A percentile compares a stretch with the other conserved stretches of the same genome.
These are phyloP conservation scores for Arthrobotrys sinensis DNA, from an alignment of 2,329 filamentous ascomycete genomes.

Conservation along the genomic window DNA sequence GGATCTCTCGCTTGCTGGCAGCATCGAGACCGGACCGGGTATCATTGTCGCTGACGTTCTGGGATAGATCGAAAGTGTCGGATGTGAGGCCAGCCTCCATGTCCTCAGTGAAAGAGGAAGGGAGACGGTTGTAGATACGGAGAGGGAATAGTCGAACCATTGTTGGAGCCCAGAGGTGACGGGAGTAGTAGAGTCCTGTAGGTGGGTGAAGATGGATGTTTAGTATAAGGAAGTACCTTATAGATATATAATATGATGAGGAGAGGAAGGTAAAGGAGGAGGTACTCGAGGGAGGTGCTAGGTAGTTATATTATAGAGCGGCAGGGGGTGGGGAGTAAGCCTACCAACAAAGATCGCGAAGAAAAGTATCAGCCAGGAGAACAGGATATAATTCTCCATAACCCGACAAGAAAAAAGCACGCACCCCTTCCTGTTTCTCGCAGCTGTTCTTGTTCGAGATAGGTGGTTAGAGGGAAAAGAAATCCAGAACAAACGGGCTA, in stretches of 20 bases:
- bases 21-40: constrained; percentile 85
- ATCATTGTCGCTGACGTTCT: constrained; percentile 86
- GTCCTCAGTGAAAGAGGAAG: constrained; percentile 83
- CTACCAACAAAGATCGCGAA: constrained; percentile 60
- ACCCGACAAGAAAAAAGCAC: constrained; percentile 32
- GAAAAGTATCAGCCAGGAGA: constrained; percentile 60
- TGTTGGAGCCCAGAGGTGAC: constrained; percentile 80
- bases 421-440: constrained; percentile 22
- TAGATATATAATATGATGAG: constrained; percentile 4
- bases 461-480: constrained; percentile 32
- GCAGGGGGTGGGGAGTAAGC: constrained; percentile 18
- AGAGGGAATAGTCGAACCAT: constrained; percentile 74
- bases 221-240: constrained; percentile 14
- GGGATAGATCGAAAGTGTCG: constrained; percentile 82
- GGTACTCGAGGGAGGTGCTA: not conserved
- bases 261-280: constrained; percentile 17
- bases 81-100: constrained; percentile 88
- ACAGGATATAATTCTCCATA: constrained; percentile 61
- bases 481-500: constrained; percentile 28
- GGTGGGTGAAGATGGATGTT: constrained; percentile 8
- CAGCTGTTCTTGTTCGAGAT: constrained; percentile 19
- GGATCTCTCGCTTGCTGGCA: constrained; percentile 83
- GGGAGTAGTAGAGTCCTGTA: constrained; percentile 83
- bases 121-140: constrained; percentile 80
- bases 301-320: constrained; percentile 22